phyloP scores from a whole-genome alignment of 2,329 filamentous ascomycete genomes.

The Rutstroemia sp. region DNA sequence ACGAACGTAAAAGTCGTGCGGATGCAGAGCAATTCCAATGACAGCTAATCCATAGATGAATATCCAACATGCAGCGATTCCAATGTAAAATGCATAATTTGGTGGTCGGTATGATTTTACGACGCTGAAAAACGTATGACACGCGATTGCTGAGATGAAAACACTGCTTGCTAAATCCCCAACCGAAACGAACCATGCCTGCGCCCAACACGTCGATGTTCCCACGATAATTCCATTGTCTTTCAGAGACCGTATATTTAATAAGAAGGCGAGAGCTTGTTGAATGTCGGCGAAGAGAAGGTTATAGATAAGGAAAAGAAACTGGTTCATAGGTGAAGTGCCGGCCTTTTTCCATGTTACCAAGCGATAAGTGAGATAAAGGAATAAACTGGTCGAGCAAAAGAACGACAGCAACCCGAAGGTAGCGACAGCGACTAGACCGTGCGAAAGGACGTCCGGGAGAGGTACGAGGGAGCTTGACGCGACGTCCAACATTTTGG shows the following conservation, averaged over 20 bases:
- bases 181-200: conserved; percentile 62
- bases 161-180: conserved; percentile 60
- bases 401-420: conserved; percentile 41
- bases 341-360: conserved; percentile 20
- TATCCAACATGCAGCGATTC: conserved; percentile 45
- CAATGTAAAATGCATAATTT: conserved; percentile 41
- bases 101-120: conserved; percentile 47
- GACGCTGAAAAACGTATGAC: conserved; percentile 59
- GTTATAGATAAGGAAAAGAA: conserved; percentile 63
- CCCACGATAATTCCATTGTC: conserved; percentile 46
- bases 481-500: conserved; percentile 11
- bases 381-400: conserved; percentile 35
- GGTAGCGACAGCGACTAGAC: conserved; percentile 38
- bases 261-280: conserved; percentile 55
- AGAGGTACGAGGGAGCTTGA: conserved; percentile 23
- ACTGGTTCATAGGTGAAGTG: conserved; percentile 50
- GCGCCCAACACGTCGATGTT: conserved; percentile 48
- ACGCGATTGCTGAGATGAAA: conserved; percentile 58
- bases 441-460: conserved; percentile 26
- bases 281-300: conserved; percentile 61
- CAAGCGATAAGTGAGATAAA: conserved; percentile 34
- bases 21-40: conserved; percentile 35
- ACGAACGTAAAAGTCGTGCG: conserved; percentile 49
- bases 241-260: conserved; percentile 53
- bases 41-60: conserved; percentile 52